These are phyloP conservation scores for Venustampulla echinocandica DNA, from an alignment of 495 filamentous ascomycete species.

Conservation along the genomic window DNA sequence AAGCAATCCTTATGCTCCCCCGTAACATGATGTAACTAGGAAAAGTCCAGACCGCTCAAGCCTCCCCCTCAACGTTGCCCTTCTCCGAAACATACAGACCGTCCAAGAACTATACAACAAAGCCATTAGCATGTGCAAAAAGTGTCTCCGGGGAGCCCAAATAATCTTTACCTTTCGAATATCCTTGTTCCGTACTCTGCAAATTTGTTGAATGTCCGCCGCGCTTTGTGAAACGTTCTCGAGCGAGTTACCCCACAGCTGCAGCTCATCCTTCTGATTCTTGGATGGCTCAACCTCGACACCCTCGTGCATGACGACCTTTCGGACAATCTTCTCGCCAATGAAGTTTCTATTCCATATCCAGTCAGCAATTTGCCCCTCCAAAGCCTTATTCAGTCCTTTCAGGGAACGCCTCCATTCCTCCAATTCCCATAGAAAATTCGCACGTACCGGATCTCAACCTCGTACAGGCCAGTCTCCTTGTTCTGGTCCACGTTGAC, in stretches of 20 bases:
- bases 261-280: constrained; percentile 94
- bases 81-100: constrained; percentile 98
- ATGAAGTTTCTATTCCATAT: constrained; percentile 77
- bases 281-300: constrained; percentile 83
- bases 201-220: constrained; percentile 98
- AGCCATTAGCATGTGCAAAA: constrained; percentile 65
- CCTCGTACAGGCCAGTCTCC: constrained; percentile 77
- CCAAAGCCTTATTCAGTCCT: not conserved
- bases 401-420: not conserved
- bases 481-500: constrained; percentile 96
- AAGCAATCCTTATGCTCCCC: constrained; percentile 44
- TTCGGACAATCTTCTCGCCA: constrained; percentile 98
- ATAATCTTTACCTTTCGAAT: constrained; percentile 95
- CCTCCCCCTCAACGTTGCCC: constrained; percentile 77
- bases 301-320: constrained; percentile 76
- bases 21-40: constrained; percentile 34
- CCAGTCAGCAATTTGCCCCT: constrained; percentile 24
- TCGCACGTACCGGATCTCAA: constrained; percentile 87
- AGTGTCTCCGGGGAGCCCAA: constrained; percentile 98
- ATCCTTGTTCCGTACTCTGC: constrained; percentile 99
- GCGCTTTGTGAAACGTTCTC: constrained; percentile 96
- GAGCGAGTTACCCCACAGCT: constrained; percentile 85
- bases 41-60: constrained; percentile 29
- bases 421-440: constrained; percentile 3
- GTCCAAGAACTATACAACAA: constrained; percentile 82